phyloP scores from a whole-genome alignment of 192 early-diverging fungal species.

The Coemansia umbellata region DNA sequence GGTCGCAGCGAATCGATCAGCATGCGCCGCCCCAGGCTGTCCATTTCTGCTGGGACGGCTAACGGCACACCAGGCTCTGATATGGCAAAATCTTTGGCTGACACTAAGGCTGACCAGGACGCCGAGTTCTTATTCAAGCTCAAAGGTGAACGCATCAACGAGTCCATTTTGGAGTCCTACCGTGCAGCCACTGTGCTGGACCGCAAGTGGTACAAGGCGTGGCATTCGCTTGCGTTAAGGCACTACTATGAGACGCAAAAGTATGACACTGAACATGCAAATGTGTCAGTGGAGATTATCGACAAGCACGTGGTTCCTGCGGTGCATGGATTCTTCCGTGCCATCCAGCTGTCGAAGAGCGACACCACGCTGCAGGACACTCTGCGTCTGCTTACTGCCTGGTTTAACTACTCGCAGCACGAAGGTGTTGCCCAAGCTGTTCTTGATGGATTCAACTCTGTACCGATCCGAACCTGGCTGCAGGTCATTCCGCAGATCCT shows the following conservation, averaged over 20 bases:
- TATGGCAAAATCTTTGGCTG: not conserved
- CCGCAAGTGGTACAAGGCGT: slow-evolving; percentile 97
- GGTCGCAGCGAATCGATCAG: slow-evolving; percentile 11
- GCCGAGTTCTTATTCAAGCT: slow-evolving; percentile 24
- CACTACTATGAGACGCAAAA: slow-evolving; percentile 84
- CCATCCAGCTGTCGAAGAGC: slow-evolving; percentile 84
- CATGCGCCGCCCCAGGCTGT: slow-evolving; percentile 1
- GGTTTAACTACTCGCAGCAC: slow-evolving; percentile 95
- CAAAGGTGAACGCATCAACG: slow-evolving; percentile 27
- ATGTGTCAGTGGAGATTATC: slow-evolving; percentile 62
- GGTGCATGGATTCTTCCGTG: slow-evolving; percentile 90
- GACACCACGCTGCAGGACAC: slow-evolving; percentile 94
- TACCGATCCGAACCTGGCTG: slow-evolving; percentile 92
- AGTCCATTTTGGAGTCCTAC: slow-evolving; percentile 78
- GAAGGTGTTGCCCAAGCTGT: slow-evolving; percentile 85
- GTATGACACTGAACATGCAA: slow-evolving; percentile 65
- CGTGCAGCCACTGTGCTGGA: slow-evolving; percentile 86
- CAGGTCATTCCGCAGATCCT: slow-evolving; percentile 99
- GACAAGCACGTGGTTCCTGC: slow-evolving; percentile 68
- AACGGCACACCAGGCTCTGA: not conserved
- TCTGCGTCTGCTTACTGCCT: slow-evolving; percentile 85
- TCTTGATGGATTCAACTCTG: slow-evolving; percentile 76
- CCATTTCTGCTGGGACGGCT: slow-evolving; percentile 1
- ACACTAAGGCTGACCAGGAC: slow-evolving; percentile 7
- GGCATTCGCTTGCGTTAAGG: slow-evolving; percentile 93